These are phyloP conservation scores for Dryas alaskensis DNA, from an alignment of 306 rosid genomes.

Conservation along the genomic window DNA sequence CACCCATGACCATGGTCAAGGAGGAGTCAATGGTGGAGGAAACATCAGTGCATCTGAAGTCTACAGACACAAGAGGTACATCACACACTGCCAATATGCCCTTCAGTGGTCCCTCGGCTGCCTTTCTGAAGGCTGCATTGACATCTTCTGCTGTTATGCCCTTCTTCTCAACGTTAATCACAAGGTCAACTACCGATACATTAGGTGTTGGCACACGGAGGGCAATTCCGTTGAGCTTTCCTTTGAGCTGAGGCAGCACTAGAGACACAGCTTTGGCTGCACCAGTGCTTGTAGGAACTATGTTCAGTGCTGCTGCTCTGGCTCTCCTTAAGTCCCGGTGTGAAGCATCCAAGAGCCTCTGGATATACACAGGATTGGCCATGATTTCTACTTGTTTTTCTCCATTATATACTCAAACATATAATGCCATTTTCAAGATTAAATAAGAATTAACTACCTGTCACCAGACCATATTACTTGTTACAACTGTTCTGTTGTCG, in stretches of 20 bases:
- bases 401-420: not conserved
- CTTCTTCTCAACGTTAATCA: slow-evolving; percentile 79
- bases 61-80: slow-evolving; percentile 86
- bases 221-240: slow-evolving; percentile 95
- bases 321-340: slow-evolving; percentile 97
- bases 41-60: slow-evolving; percentile 87
- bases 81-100: slow-evolving; percentile 94
- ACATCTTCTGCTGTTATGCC: slow-evolving; percentile 91
- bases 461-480: not conserved
- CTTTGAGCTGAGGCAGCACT: slow-evolving; percentile 89
- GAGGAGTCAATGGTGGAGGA: slow-evolving; percentile 94
- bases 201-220: slow-evolving; percentile 97
- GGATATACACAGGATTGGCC: slow-evolving; percentile 15
- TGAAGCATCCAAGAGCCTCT: slow-evolving; percentile 98
- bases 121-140: slow-evolving; percentile 87
- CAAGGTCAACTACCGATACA: slow-evolving; percentile 94
- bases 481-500: not conserved
- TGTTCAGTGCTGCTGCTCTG: slow-evolving; percentile 94
- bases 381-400: not conserved
- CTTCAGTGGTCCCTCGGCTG: slow-evolving; percentile 79
- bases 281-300: slow-evolving; percentile 98
- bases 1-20: slow-evolving; percentile 98
- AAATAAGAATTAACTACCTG: not conserved
- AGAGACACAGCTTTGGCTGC: slow-evolving; percentile 98
- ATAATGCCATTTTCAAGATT: not conserved